Conservation (phyloP, 108 stramenopile genomes). For the Cylindrotheca closterium region DNA sequence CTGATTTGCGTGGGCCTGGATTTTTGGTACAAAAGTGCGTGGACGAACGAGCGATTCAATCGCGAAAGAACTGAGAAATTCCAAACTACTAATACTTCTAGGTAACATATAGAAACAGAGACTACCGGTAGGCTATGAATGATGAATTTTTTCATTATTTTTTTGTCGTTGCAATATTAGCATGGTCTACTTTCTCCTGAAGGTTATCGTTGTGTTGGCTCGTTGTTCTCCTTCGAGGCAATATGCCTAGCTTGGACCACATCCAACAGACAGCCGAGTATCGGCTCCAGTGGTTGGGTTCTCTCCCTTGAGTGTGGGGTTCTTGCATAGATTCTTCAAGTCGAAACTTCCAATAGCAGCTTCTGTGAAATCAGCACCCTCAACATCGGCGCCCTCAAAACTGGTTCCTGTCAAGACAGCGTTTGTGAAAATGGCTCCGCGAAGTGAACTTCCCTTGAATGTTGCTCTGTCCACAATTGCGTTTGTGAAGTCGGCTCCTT, state of each 20-base stretch:
- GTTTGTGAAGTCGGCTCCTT: conserved; percentile 93
- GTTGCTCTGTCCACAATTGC: conserved; percentile 92
- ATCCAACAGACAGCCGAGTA: conserved; percentile 64
- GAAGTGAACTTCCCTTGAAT: conserved; percentile 79
- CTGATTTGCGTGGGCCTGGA: conserved; percentile 62
- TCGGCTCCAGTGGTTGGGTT: conserved; percentile 87
- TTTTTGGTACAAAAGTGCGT: conserved; percentile 61
- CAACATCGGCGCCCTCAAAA: conserved; percentile 90
- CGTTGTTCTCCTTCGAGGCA: too few relatives aligned
- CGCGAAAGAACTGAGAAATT: background rate
- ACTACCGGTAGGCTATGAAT: too few relatives aligned
- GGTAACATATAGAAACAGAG: too few relatives aligned
- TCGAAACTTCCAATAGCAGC: conserved; percentile 91
- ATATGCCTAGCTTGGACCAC: conserved; percentile 26
- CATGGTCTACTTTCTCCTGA: too few relatives aligned
- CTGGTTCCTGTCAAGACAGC: conserved; percentile 92
- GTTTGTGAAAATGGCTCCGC: conserved; percentile 85
- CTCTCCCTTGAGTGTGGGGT: conserved; percentile 93
- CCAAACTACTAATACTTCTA: too few relatives aligned
- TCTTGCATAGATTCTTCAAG: conserved; percentile 88
- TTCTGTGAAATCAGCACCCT: conserved; percentile 92
- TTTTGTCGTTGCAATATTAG: too few relatives aligned
- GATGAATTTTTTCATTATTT: too few relatives aligned
- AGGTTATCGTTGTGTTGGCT: too few relatives aligned
- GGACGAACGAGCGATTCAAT: conserved; percentile 64